Evolutionary conservation across 2,329 filamentous ascomycete genomes (phyloP).

Genomic region (Ascochyta fabae): DNA sequence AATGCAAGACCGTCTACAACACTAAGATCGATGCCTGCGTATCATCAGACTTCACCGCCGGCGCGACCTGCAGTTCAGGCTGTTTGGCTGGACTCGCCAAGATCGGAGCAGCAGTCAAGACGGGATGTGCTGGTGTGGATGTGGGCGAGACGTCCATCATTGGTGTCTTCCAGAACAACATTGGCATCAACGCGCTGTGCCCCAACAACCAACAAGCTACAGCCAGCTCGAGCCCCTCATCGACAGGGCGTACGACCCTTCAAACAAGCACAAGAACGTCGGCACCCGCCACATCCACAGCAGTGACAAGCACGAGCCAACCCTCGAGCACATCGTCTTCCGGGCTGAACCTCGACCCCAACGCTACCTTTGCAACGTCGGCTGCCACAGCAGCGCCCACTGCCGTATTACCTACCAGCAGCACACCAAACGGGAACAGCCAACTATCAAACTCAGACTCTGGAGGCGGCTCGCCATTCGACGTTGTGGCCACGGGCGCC

Average conservation of each 20-base stretch:
- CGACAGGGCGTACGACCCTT: conserved; percentile 7
- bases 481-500: conserved; percentile 37
- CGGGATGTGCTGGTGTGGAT: conserved; percentile 43
- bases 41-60: conserved; percentile 47
- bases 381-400: conserved; percentile 16
- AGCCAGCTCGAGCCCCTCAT: conserved; percentile 16
- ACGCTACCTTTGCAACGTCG: conserved; percentile 16
- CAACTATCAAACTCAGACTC: conserved; percentile 47
- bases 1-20: conserved; percentile 52
- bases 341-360: conserved; percentile 24
- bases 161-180: conserved; percentile 50
- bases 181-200: conserved; percentile 50
- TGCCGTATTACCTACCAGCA: conserved; percentile 10
- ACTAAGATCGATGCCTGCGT: conserved; percentile 50
- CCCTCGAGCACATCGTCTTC: conserved; percentile 15
- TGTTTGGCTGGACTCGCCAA: conserved; percentile 52
- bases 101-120: conserved; percentile 43
- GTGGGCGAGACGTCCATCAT: conserved; percentile 51
- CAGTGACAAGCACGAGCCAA: conserved; percentile 1
- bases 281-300: conserved; percentile 12
- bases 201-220: conserved; percentile 39
- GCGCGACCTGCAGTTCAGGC: conserved; percentile 41
- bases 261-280: conserved; percentile 21
- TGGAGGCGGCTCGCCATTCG: conserved; percentile 56
- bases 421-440: conserved; percentile 27